Evolutionary conservation across 2,329 filamentous ascomycete species (phyloP).

Genomic region (Sporothrix mexicana): DNA sequence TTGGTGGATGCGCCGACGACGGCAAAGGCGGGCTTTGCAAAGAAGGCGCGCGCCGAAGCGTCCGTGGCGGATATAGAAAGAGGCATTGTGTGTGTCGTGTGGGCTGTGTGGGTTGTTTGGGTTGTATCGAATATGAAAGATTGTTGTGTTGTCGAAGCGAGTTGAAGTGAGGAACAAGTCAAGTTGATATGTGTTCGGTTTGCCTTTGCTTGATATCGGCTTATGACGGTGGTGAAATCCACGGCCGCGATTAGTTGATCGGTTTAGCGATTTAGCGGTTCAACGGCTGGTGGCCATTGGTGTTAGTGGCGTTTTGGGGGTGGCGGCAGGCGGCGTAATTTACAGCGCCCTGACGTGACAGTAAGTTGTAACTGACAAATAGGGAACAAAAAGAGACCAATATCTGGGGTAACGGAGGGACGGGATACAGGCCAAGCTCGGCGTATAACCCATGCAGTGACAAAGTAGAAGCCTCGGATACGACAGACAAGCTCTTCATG

Average conservation of each 20-base stretch:
- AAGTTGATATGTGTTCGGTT: neutral
- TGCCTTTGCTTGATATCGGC: neutral
- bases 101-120: neutral
- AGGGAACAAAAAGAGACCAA: too few species aligned
- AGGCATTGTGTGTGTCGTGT: constrained; percentile 3
- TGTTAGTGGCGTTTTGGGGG: constrained; percentile 13
- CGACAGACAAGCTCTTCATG: too few species aligned
- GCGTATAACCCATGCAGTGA: neutral
- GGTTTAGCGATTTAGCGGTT: neutral
- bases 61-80: constrained; percentile 65
- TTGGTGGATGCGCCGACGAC: constrained; percentile 91
- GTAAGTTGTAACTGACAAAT: constrained; percentile 24
- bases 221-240: constrained; percentile 30
- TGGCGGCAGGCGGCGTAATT: constrained; percentile 17
- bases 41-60: constrained; percentile 76
- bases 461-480: too few species aligned
- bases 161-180: neutral
- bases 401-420: constrained; percentile 14
- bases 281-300: constrained; percentile 8
- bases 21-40: constrained; percentile 78
- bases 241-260: constrained; percentile 22
- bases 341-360: neutral
- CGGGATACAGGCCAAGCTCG: neutral
- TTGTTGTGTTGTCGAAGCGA: neutral
- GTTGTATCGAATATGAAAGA: too few species aligned